Evolutionary conservation across 2,329 filamentous ascomycete species (phyloP).

Genomic region (Aspergillus sclerotialis): DNA sequence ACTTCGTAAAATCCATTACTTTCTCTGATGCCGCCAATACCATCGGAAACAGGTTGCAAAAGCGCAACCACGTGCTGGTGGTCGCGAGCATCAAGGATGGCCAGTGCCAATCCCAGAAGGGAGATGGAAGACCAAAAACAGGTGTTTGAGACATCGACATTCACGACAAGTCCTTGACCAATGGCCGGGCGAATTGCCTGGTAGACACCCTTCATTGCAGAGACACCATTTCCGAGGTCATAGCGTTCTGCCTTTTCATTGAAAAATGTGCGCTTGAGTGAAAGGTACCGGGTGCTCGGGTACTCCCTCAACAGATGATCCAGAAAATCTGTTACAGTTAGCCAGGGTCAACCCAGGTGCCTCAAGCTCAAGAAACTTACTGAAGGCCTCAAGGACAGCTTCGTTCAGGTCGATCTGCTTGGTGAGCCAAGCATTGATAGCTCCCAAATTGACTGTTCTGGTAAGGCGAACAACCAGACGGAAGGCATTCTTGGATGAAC

Average conservation of each 20-base stretch:
- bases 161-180: slow-evolving; percentile 65
- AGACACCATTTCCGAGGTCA: slow-evolving; percentile 58
- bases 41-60: slow-evolving; percentile 16
- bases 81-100: slow-evolving; percentile 24
- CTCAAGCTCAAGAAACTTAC: slow-evolving; percentile 31
- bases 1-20: slow-evolving; percentile 18
- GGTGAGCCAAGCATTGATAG: slow-evolving; percentile 60
- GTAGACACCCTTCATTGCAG: slow-evolving; percentile 85
- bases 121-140: slow-evolving; percentile 66
- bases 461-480: slow-evolving; percentile 58
- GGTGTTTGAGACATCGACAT: slow-evolving; percentile 85
- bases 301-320: slow-evolving; percentile 80
- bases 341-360: not conserved
- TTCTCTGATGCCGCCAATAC: slow-evolving; percentile 16
- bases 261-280: slow-evolving; percentile 82
- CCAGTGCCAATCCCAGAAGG: slow-evolving; percentile 28
- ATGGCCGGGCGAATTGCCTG: slow-evolving; percentile 73
- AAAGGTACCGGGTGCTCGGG: slow-evolving; percentile 60
- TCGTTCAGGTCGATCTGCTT: slow-evolving; percentile 56
- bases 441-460: slow-evolving; percentile 60
- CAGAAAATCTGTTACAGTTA: slow-evolving; percentile 56
- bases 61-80: slow-evolving; percentile 21
- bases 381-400: slow-evolving; percentile 70
- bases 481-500: slow-evolving; percentile 45
- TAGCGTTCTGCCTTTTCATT: slow-evolving; percentile 42